Base-by-base conservation (phyloP, 75 land plant species). In the Larix kaempferi region DNA sequence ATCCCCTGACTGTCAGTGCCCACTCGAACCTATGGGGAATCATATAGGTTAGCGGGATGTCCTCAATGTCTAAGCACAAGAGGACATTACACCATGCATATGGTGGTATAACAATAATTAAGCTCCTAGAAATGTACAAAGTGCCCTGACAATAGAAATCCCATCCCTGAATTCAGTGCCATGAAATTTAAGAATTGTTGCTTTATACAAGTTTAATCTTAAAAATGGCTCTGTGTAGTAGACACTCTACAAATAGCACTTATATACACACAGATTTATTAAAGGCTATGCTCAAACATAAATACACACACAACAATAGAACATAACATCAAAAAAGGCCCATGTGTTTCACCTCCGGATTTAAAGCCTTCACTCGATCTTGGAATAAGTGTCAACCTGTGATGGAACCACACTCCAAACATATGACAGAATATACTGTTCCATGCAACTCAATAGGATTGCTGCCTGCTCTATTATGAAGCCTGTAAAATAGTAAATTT, bases 381-480 rank as follows among this genome's bases (percentile, higher is more conserved):
- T 96, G 98, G 82, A 96, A 94, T 65, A 66, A 73, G 72, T 90
- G 33, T 33, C 99, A 85, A 66, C 80, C 59, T 62, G 88, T 33
- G 6, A 90, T 80, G 61, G 41, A 69, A 64, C 88, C 88, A 83
- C 99, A 94, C 54, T 83, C 77, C 69, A 94, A 80, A 78, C 99
- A 96, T 64, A 84, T 80, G 15, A 96, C 99, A 78, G 83, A 58
- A 78, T 94, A 93, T 3, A 93, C 92, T 76, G 98, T 96, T 33
- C 99, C 99, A 85, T 96, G 99, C 76, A 96, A 79, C 78, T 96
- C 99, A 76, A 96, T 86, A 3, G 99, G 93, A 72, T 80, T 81
- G 78, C 91, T 92, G 8, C 98, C 98, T 71, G 99, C 99, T 73
- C 84, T 88, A 78, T 96, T 93, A 83, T 96, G 99, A 82, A 96